Evolutionary conservation across 2,329 filamentous ascomycete genomes (phyloP).

Genomic region (Ophiostoma sp.): DNA sequence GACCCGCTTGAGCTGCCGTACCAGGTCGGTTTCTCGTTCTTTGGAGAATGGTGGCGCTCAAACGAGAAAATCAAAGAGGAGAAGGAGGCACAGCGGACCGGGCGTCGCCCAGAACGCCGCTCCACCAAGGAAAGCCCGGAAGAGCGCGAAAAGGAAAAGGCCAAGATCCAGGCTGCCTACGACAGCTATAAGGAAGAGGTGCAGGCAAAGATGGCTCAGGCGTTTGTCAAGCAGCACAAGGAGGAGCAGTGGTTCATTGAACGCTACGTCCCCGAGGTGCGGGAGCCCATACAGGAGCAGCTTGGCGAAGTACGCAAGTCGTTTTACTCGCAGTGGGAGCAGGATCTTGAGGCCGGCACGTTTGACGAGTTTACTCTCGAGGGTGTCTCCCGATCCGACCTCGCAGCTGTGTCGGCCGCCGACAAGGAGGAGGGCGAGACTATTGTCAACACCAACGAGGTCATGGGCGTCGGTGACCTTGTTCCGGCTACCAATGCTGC

Average conservation of each 20-base stretch:
- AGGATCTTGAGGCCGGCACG: constrained; percentile 73
- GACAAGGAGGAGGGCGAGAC: constrained; percentile 91
- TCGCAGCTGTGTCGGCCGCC: constrained; percentile 69
- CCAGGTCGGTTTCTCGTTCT: constrained; percentile 80
- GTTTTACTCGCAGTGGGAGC: constrained; percentile 81
- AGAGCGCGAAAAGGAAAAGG: constrained; percentile 72
- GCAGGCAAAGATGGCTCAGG: constrained; percentile 73
- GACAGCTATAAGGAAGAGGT: constrained; percentile 64
- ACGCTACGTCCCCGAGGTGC: constrained; percentile 79
- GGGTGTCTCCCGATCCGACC: constrained; percentile 88
- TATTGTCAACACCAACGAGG: constrained; percentile 76
- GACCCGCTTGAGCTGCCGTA: constrained; percentile 70
- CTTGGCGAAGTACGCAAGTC: constrained; percentile 74
- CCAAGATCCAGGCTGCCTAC: constrained; percentile 67
- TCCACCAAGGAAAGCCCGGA: constrained; percentile 61
- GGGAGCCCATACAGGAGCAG: constrained; percentile 67
- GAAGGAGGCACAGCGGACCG: constrained; percentile 64
- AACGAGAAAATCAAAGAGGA: constrained; percentile 81
- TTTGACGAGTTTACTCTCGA: constrained; percentile 96
- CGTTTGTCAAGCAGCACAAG: constrained; percentile 88
- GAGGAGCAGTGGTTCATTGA: constrained; percentile 98
- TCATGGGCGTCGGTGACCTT: constrained; percentile 85
- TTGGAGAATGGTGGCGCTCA: constrained; percentile 79
- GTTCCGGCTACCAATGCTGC: constrained; percentile 77
- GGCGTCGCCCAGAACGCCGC: constrained; percentile 61